A percentile compares a stretch with the other conserved stretches of the same genome.
phyloP scores from a whole-genome alignment of 2,329 filamentous ascomycete species.

The Beauveria caledonica region DNA sequence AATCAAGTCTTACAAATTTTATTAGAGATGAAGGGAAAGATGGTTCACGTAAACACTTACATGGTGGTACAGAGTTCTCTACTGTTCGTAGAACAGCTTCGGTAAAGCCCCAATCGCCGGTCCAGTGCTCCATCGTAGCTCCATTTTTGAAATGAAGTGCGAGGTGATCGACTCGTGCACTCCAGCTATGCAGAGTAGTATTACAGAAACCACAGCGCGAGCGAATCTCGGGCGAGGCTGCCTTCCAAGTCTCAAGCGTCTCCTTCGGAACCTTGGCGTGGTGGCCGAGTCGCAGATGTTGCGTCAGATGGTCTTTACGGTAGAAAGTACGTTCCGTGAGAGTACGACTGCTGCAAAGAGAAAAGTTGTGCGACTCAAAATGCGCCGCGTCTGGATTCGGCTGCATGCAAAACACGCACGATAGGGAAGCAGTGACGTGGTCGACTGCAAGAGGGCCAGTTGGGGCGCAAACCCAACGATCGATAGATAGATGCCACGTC shows the following conservation, averaged over 20 bases:
- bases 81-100: conserved; percentile 51
- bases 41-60: conserved; percentile 37
- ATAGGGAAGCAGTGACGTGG: conserved; percentile 46
- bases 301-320: conserved; percentile 57
- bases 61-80: conserved; percentile 59
- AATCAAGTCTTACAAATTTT: conserved; percentile 47
- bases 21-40: conserved; percentile 28
- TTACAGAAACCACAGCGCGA: conserved; percentile 60
- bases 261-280: conserved; percentile 50
- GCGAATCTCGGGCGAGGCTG: conserved; percentile 50
- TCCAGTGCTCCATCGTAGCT: conserved; percentile 60
- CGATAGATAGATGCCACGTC: conserved; percentile 55
- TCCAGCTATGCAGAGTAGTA: conserved; percentile 53
- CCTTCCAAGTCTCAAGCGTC: conserved; percentile 59
- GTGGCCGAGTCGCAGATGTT: conserved; percentile 56
- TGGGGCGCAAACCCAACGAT: conserved; percentile 57
- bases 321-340: conserved; percentile 56
- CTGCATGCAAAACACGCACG: conserved; percentile 52
- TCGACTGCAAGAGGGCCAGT: conserved; percentile 49
- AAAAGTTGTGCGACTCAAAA: conserved; percentile 50
- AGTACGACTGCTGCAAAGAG: conserved; percentile 57
- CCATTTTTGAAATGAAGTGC: conserved; percentile 60
- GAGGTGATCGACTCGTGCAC: conserved; percentile 50
- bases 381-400: conserved; percentile 47
- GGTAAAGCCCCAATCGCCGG: conserved; percentile 62